A percentile compares a stretch with the other conserved stretches of the same genome.
These are phyloP conservation scores for Cardamine resedifolia DNA, from an alignment of 345 rosid species.

Conservation along the genomic window DNA sequence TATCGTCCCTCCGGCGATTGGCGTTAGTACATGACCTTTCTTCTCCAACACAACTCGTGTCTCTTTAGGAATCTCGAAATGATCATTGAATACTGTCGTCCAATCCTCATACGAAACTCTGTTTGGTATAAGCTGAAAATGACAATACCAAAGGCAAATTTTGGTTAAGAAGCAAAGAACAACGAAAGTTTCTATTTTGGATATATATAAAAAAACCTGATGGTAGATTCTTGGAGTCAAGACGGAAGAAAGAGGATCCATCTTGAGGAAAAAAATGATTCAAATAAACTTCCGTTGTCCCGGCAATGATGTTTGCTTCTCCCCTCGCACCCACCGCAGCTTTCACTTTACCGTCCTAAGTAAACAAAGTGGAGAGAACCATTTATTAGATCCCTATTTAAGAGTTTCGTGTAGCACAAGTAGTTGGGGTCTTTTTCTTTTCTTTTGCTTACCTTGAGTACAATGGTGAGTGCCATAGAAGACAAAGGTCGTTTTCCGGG, in stretches of 20 bases:
- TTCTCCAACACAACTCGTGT: constrained; percentile 40
- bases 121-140: constrained; percentile 51
- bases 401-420: constrained; percentile 9
- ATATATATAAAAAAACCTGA: constrained; percentile 39
- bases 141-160: neutral
- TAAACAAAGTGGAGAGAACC: constrained; percentile 30
- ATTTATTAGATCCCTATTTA: neutral
- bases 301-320: no score
- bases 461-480: constrained; percentile 65
- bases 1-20: constrained; percentile 43
- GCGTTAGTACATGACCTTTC: constrained; percentile 49
- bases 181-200: neutral
- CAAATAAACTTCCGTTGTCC: no score
- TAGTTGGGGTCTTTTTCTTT: neutral
- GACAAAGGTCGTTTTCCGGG: constrained; percentile 66
- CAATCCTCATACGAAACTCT: constrained; percentile 49
- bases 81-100: constrained; percentile 49
- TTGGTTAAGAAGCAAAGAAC: neutral
- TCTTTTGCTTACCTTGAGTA: constrained; percentile 44
- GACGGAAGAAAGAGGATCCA: constrained; percentile 63
- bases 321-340: no score
- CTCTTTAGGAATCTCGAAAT: constrained; percentile 45
- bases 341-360: no score
- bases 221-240: constrained; percentile 62
- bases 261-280: constrained; percentile 51